Evolutionary conservation across 345 rosid genomes (phyloP).

Genomic region (Pistacia vera): DNA sequence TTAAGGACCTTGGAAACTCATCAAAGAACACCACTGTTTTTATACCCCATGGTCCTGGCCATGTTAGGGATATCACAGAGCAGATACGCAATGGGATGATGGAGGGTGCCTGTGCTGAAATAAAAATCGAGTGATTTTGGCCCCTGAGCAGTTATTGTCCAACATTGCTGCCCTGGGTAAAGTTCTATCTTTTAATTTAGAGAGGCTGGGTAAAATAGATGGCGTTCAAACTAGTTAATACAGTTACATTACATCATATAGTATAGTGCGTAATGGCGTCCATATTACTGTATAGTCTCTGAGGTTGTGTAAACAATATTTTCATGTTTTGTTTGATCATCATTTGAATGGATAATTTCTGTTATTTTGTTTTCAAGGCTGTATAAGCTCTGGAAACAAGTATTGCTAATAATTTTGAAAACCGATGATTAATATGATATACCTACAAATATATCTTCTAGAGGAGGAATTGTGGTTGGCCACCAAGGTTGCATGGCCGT

Average conservation of each 20-base stretch:
- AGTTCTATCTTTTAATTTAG: background rate
- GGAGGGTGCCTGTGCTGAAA: constrained; percentile 73
- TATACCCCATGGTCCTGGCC: constrained; percentile 98
- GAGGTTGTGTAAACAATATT: too few relatives aligned
- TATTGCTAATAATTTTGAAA: too few relatives aligned
- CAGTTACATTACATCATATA: background rate
- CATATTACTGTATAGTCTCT: background rate
- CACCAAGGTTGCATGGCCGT: too few relatives aligned
- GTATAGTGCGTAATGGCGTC: background rate
- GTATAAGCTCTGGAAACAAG: background rate
- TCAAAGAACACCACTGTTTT: constrained; percentile 95
- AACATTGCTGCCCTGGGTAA: background rate
- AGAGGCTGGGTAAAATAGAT: background rate
- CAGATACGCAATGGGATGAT: constrained; percentile 91
- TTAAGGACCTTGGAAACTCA: constrained; percentile 88
- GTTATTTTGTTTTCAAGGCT: background rate
- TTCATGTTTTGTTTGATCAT: background rate
- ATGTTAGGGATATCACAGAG: constrained; percentile 79
- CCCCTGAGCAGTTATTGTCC: background rate
- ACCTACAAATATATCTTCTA: too few relatives aligned
- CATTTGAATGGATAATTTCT: background rate
- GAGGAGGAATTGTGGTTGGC: too few relatives aligned
- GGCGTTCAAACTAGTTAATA: background rate
- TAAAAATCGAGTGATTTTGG: constrained; percentile 23
- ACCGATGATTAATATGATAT: too few relatives aligned